phyloP scores from a whole-genome alignment of 2,329 filamentous ascomycete species.

The Escovopsis weberi region DNA sequence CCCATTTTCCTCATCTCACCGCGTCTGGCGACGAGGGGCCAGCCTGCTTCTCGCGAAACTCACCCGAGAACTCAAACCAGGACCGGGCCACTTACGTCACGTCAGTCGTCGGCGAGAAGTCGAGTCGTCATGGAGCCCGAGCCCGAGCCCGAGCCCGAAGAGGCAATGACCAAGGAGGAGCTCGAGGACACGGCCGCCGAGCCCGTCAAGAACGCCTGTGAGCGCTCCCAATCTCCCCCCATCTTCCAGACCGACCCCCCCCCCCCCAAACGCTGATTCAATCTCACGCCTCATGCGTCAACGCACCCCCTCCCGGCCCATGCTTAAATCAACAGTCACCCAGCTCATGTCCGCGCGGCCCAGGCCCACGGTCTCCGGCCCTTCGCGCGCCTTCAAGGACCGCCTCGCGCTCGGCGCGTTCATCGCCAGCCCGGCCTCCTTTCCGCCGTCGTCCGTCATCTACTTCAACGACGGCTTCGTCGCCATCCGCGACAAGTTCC shows the following conservation, averaged over 20 bases:
- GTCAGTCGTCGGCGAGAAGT: slow-evolving; percentile 7
- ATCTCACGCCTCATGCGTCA: background rate
- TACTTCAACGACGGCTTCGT: slow-evolving; percentile 56
- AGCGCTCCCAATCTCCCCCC: background rate
- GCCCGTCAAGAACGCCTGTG: slow-evolving; percentile 27
- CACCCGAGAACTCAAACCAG: too few relatives aligned
- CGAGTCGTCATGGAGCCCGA: slow-evolving; percentile 11
- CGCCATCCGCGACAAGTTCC: slow-evolving; percentile 68
- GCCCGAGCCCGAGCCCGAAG: slow-evolving; percentile 17
- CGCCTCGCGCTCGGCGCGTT: slow-evolving; percentile 55
- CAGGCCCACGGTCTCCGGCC: slow-evolving; percentile 2
- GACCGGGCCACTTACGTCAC: background rate
- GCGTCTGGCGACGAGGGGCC: too few relatives aligned
- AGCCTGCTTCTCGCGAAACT: background rate
- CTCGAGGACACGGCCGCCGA: slow-evolving; percentile 18
- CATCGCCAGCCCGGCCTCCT: slow-evolving; percentile 46
- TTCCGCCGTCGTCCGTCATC: slow-evolving; percentile 46
- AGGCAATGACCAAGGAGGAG: slow-evolving; percentile 29
- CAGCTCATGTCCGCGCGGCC: slow-evolving; percentile 24
- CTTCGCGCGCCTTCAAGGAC: slow-evolving; percentile 22
- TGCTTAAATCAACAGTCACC: slow-evolving; percentile 13
- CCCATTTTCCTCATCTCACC: background rate
- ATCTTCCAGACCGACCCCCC: too few relatives aligned
- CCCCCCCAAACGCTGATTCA: background rate
- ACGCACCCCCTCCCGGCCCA: background rate